phyloP scores from a whole-genome alignment of 2,329 filamentous ascomycete species.

The Neofusicoccum sp. region DNA sequence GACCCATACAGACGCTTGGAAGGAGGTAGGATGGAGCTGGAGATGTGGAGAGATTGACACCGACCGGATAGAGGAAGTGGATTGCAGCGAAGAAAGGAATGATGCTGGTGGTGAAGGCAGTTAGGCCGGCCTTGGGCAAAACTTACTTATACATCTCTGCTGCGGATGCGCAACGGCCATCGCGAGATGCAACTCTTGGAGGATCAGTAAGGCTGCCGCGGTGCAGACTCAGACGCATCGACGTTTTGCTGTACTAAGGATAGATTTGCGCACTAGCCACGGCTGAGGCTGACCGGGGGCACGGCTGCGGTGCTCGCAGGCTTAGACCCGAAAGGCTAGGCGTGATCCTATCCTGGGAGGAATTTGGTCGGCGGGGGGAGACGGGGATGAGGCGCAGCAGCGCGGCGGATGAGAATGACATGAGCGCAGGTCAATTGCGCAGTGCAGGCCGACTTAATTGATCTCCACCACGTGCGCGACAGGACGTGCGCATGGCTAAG shows the following conservation, averaged over 20 bases:
- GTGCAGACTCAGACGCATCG: conserved; percentile 8
- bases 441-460: conserved; percentile 7
- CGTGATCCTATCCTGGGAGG: conserved; percentile 4
- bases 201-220: conserved; percentile 20
- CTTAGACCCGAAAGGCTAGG: conserved; percentile 6
- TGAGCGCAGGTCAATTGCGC: conserved; percentile 13
- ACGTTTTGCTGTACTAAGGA: conserved; percentile 16
- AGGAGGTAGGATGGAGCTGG: neutral
- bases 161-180: conserved; percentile 15
- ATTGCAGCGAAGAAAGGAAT: neutral
- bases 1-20: conserved; percentile 1
- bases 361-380: conserved; percentile 12
- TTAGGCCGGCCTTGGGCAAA: conserved; percentile 9
- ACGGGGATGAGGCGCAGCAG: conserved; percentile 16
- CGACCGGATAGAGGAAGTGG: neutral
- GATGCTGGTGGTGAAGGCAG: neutral
- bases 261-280: conserved; percentile 21
- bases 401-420: conserved; percentile 17
- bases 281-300: conserved; percentile 20
- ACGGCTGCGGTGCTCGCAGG: neutral
- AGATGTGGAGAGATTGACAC: neutral
- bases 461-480: conserved; percentile 16
- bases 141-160: conserved; percentile 14
- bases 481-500: neutral
- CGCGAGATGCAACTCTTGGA: conserved; percentile 20